phyloP scores from a whole-genome alignment of 2,329 filamentous ascomycete genomes.

The Arthrobotrys iridis region DNA sequence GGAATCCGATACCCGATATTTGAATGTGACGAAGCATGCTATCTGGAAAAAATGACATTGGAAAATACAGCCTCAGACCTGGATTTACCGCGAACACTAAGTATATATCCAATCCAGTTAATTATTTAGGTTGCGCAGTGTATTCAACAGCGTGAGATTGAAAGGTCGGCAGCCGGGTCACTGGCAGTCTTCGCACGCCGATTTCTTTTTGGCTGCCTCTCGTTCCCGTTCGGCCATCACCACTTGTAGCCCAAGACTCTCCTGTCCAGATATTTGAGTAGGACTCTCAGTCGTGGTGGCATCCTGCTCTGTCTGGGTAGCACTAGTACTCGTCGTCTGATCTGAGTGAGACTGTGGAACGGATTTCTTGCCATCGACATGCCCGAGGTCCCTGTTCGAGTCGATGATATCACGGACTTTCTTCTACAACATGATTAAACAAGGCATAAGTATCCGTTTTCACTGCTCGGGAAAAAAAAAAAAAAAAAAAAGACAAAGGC shows the following conservation, averaged over 20 bases:
- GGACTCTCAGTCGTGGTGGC: background rate
- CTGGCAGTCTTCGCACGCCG: slow-evolving; percentile 35
- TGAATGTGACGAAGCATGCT: background rate
- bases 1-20: background rate
- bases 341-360: background rate
- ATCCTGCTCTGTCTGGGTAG: background rate
- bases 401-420: slow-evolving; percentile 52
- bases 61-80: too few species aligned
- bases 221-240: slow-evolving; percentile 3
- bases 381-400: slow-evolving; percentile 40
- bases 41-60: background rate
- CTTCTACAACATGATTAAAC: slow-evolving; percentile 26
- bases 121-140: background rate
- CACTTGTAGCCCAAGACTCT: slow-evolving; percentile 19
- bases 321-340: background rate
- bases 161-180: background rate
- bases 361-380: slow-evolving; percentile 51
- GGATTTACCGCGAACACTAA: too few species aligned
- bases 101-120: too few species aligned
- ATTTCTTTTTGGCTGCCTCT: background rate
- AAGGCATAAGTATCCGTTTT: background rate
- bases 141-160: background rate
- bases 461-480: background rate
- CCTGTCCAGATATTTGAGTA: background rate
- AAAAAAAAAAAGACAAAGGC: background rate